Conservation (phyloP, 305 asterid genomes). For the Rubia balearica region DNA sequence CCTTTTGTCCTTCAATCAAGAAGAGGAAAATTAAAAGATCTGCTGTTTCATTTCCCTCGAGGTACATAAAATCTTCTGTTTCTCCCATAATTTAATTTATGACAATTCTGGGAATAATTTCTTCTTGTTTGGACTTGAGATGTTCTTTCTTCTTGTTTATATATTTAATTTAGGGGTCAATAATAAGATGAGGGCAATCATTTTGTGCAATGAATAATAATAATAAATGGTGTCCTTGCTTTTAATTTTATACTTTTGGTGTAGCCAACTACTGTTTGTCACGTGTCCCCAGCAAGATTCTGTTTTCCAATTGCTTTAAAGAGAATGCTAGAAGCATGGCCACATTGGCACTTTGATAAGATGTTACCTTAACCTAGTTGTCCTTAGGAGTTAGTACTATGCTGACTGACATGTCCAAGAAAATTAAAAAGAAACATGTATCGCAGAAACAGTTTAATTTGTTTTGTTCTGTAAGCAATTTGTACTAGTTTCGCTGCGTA, state of each 20-base stretch:
- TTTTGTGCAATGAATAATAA: conserved; percentile 3
- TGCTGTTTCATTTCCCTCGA: conserved; percentile 17
- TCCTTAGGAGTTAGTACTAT: no score
- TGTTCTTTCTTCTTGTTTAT: not conserved
- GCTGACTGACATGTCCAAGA: conserved; percentile 1
- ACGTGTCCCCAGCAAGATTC: conserved; percentile 5
- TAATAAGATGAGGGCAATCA: conserved; percentile 1
- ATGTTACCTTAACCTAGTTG: not conserved
- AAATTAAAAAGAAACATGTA: not conserved
- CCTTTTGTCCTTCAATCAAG: conserved; percentile 1
- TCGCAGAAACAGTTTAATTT: not conserved
- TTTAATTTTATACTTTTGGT: not conserved
- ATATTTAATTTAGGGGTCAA: not conserved
- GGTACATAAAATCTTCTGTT: conserved; percentile 13
- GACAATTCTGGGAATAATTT: not conserved
- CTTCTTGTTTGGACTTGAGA: not conserved
- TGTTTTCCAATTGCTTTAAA: conserved; percentile 4
- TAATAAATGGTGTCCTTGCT: not conserved
- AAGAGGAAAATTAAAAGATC: conserved; percentile 5
- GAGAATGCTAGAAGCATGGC: not conserved
- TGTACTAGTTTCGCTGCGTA: not conserved
- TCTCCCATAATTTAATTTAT: not conserved
- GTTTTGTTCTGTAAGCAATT: not conserved
- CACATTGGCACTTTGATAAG: not conserved
- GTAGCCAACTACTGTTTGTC: conserved; percentile 2